Evolutionary conservation across 352 stramenopile species (phyloP), one percentile per base, ranked within the genome.

Genomic region (Globisporangium parvum): DNA sequence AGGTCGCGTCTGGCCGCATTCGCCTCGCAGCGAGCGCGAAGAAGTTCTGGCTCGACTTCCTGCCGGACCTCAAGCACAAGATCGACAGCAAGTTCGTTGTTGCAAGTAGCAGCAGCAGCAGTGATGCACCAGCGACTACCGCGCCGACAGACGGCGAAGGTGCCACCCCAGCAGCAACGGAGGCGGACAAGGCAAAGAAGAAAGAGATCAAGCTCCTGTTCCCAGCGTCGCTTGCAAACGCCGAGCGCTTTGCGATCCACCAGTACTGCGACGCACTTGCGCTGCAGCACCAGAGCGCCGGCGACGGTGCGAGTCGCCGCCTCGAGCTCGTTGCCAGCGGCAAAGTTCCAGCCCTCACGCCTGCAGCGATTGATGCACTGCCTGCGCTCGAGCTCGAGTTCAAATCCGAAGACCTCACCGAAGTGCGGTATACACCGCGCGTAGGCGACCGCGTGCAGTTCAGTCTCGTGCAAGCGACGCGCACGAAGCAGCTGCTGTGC

Each of bases 241-340:
- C 73, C 44, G 77, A 92, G 60, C 77, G 80, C 46, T 67, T 69
- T 42, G 77, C 68, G 31, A 66, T 92, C 26, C 71, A 85, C 23
- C 68, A 80, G 45, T 92, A 89, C 55, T 85, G 75, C 48, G 71
- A 84, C 20, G 79, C 64, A 53, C 69, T 92, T 20, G 76, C 71
- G 3, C 55, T 90, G 11, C 62, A 57, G n/a, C 75, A 88, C 40
- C 68, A 73, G 55, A 88, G 77, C 54, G 62, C 46, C 1, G 76
- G 70, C 2, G 75, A 83, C 20, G 73, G 73, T 0, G 47, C 65
- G 0, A 70, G 70, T 23, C 72, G 76, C 2, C 65, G 69, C 2
- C 40, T 87, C 8, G 65, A 69, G 10, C 67, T 87, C 9, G 57
- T 74, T 20, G 61, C 65, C 20, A 62, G 59, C 18, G 40, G 61